These are phyloP conservation scores for Wallacemonas collosoma DNA, from an alignment of 208 protist species.

Conservation along the genomic window DNA sequence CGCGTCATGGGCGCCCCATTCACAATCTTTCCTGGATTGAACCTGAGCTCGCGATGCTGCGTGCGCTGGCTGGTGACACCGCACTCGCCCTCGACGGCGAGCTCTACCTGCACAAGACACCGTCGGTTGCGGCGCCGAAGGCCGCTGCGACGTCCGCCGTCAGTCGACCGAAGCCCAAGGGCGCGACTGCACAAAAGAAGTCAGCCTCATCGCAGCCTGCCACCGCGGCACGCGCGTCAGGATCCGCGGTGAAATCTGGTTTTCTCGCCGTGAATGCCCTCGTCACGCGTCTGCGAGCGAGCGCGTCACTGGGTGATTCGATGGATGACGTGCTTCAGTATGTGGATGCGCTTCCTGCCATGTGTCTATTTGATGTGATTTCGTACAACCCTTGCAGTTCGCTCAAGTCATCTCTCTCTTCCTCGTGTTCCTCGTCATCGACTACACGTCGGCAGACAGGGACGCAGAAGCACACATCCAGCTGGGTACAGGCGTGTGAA, in stretches of 20 bases:
- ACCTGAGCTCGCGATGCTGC: slow-evolving; percentile 73
- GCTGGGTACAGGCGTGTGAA: slow-evolving; percentile 24
- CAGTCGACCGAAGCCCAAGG: neutral
- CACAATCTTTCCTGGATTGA: slow-evolving; percentile 87
- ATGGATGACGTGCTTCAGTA: slow-evolving; percentile 63
- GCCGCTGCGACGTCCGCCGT: neutral
- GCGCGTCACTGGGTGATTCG: slow-evolving; percentile 32
- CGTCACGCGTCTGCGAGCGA: slow-evolving; percentile 68
- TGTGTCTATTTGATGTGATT: slow-evolving; percentile 84
- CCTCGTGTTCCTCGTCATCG: no score
- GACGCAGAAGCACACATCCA: no score
- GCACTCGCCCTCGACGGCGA: slow-evolving; percentile 78
- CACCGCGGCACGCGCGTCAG: no score
- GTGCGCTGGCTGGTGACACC: slow-evolving; percentile 66
- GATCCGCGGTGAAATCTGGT: slow-evolving; percentile 42
- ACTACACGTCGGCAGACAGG: no score
- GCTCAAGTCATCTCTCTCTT: no score
- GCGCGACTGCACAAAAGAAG: no score
- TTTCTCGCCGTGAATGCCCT: slow-evolving; percentile 81
- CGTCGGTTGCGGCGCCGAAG: neutral
- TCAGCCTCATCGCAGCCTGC: no score
- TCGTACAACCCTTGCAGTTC: slow-evolving; percentile 45
- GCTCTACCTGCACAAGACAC: slow-evolving; percentile 77
- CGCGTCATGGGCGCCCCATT: slow-evolving; percentile 76
- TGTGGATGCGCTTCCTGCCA: slow-evolving; percentile 56